Percentiles rank a stretch among this genome's conserved stretches.
phyloP scores from a whole-genome alignment of 768 basidiomycete genomes.

The Porpolomopsis calyptriformis region DNA sequence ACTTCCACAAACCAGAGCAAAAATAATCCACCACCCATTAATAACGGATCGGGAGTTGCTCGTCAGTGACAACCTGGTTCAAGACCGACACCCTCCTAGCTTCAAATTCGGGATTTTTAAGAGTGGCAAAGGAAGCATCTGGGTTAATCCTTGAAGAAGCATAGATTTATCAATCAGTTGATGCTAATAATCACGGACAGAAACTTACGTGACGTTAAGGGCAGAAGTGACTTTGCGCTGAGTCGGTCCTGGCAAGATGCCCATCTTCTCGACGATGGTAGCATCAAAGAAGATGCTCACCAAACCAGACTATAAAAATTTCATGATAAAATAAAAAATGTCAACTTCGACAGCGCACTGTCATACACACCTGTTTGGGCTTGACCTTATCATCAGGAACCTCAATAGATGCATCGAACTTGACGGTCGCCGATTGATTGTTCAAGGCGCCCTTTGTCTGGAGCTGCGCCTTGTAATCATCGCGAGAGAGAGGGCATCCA shows the following conservation, averaged over 20 bases:
- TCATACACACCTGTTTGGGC: not conserved
- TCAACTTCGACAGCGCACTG: too few species aligned
- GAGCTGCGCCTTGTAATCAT: constrained; percentile 29
- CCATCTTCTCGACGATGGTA: constrained; percentile 4
- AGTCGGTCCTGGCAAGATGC: not conserved
- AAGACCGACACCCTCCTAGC: constrained; percentile 6
- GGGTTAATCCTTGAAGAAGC: constrained; percentile 1
- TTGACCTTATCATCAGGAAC: constrained; percentile 12
- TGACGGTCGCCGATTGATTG: constrained; percentile 18
- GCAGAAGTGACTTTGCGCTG: constrained; percentile 7
- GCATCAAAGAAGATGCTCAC: constrained; percentile 11
- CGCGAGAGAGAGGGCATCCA: constrained; percentile 26
- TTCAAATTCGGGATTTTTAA: constrained; percentile 1
- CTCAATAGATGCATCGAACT: constrained; percentile 19
- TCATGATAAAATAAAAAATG: not conserved
- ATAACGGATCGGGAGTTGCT: constrained; percentile 4
- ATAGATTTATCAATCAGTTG: too few species aligned
- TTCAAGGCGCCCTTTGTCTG: constrained; percentile 14
- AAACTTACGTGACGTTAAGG: constrained; percentile 6
- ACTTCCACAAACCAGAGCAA: too few species aligned
- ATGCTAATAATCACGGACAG: not conserved
- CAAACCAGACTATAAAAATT: constrained; percentile 9
- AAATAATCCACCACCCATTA: too few species aligned
- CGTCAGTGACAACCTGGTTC: constrained; percentile 4
- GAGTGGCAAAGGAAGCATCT: not conserved